Evolutionary conservation across 2,329 filamentous ascomycete genomes (phyloP), one percentile per base, ranked within the genome.

Genomic region (Xylaria sp.): DNA sequence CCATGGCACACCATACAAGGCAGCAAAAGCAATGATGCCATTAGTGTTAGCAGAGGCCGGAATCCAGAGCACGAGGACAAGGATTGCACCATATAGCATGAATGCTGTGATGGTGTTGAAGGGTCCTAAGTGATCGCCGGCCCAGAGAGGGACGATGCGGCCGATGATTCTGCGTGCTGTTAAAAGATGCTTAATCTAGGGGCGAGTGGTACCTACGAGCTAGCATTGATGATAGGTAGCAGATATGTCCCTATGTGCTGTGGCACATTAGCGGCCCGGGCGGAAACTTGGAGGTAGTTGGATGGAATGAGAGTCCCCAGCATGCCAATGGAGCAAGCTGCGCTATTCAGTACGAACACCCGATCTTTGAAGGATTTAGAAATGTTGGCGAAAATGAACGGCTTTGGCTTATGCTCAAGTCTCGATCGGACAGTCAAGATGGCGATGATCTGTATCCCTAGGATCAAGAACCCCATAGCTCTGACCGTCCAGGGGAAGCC

Each of bases 61-160:
- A 36, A 63, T 54, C 60, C 60, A 63, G 15, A 63, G 60, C 1
- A 49, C 83, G 76, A 92, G 90, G 6, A 90, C 90, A 70, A 89
- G 92, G 0, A 91, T 74, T 1, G 84, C 82, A 10, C 85, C 83
- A 77, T 90, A 92, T 23, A 87, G 80, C 59, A 92, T 84, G 51
- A 88, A 85, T 2, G 85, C 83, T 0, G 83, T 83, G 72, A 80
- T 80, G 58, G 78, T 70, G 74, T 82, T 82, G 76, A 76, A 82
- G n/a, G 78, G 77, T 40, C 81, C 80, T 59, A 80, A 3, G 48
- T 74, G 74, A 74, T 82, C 80, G 57, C 83, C 85, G 4, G 81
- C 72, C 59, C 86, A 75, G 36, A 84, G 85, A 0, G 85, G 85
- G 1, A 83, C 62, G 73, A 87, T 85, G 61, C 85, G 84, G 26